Evolutionary conservation across 225 moss, liverwort and hornwort species (phyloP), one percentile per base, ranked within the genome.

Genomic region (Ulota crispa): DNA sequence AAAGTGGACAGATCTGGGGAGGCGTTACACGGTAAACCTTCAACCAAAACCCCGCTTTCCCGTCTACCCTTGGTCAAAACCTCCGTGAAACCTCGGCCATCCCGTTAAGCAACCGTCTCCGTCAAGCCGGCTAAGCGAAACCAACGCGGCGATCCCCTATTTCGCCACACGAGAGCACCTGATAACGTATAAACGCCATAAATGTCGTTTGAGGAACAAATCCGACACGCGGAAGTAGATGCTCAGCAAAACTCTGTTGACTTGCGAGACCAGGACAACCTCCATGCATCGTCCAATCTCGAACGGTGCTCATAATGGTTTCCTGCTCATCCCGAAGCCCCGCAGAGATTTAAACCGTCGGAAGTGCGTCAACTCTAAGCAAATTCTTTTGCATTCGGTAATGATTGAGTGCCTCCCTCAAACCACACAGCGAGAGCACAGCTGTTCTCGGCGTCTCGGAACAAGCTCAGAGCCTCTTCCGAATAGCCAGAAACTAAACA

Each of bases 11-110:
- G 86, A 84, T 86, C 82, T 80, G 80, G 63, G 68, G 69, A 63
- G 80, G 59, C 77, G 73, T 77, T 80, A 77, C 80, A 13, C 67
- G 41, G 62, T 80, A 73, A 79, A 69, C 86, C 82, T 76, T 68
- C 81, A 47, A 77, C 76, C 37, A 84, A 80, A 86, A 72, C 7
- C 85, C 86, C 64, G 83, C 70, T 80, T 59, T 27, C 45, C 76
- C 13, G 74, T 55, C 52, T 65, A 87, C 82, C 81, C 82, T 84
- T 84, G 80, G 67, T 80, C 78, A 75, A 80, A 87, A 78, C 84
- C 82, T 82, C 84, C 72, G 67, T 42, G 64, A 77, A 84, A 73
- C 73, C 84, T 69, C 53, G 50, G 15, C 19, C 84, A 79, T 70
- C 79, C 75, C 65, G 65, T 75, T 70, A 14, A 55, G 65, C 78